Base-by-base conservation (phyloP, 2,329 filamentous ascomycete species). In the Tricladium varicosporioides region DNA sequence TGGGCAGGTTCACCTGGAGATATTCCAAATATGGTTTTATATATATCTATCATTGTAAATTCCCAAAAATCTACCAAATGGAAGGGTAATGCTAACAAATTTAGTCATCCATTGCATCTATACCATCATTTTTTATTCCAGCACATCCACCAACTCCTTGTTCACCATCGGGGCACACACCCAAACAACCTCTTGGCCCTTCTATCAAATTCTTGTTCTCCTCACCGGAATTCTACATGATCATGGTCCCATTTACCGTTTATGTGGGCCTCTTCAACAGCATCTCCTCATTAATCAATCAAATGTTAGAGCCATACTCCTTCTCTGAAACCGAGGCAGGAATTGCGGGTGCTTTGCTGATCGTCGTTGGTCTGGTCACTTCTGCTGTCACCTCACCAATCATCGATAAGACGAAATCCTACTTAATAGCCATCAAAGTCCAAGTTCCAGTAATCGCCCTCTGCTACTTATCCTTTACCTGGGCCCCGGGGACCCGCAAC, bases 221-320 rank as follows among this genome's bases (percentile, higher is more conserved):
- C 32, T 89, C 84, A 5, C 77, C 82, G 15, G 87, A 93, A 69
- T 88, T 96, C 73, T 96, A 86, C 81, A 81, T 96, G 61, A 74
- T 97, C 63, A 77, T 92, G 60, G 67, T 92, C 58, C 87, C 92
- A n/a, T 97, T 93, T 74, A 76, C 83, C 62, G 74, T 92, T 66
- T 96, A 92, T 72, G 90, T 96, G 60, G 92, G 89, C 66, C 87
- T 94, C 76, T 99, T 99, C 85, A 97, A 97, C 79, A 88, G 88
- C 64, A 78, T 92, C 63, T 95, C 92, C 50, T 89, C 89, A 1
- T 83, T 97, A 1, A 80, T 97, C 9, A 96, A 93, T 76, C 93
- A 97, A 70, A 90, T 97, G 70, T 82, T 97, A 62, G 78, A 83
- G 42, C 94, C 94, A 0, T 93, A 97, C 74, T 89, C 85, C 67